These are phyloP conservation scores for Apiospora arundinis DNA, from an alignment of 2,329 filamentous ascomycete species.

Conservation along the genomic window DNA sequence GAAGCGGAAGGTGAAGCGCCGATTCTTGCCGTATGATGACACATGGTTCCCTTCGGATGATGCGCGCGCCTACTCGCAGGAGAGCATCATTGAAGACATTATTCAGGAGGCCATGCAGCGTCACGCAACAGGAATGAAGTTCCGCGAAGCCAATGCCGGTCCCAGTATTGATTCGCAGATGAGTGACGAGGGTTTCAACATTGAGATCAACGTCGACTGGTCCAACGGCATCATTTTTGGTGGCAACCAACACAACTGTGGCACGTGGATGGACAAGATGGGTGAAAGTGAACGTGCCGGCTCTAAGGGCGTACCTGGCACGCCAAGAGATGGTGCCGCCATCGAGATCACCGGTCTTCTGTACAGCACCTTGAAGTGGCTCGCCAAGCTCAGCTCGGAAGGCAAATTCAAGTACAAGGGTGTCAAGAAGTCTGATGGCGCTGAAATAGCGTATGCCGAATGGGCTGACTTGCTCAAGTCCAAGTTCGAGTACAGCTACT, in stretches of 20 bases:
- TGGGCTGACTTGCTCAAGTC: constrained; percentile 83
- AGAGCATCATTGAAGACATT: constrained; percentile 84
- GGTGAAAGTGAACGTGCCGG: constrained; percentile 92
- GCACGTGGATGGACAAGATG: constrained; percentile 99
- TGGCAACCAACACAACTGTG: constrained; percentile 92
- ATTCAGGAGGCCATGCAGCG: constrained; percentile 93
- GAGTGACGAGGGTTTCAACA: constrained; percentile 89
- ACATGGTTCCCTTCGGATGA: constrained; percentile 90
- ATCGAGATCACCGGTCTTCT: constrained; percentile 93
- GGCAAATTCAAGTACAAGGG: constrained; percentile 76
- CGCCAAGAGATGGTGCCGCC: constrained; percentile 94
- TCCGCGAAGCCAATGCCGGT: constrained; percentile 93
- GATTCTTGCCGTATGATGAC: constrained; percentile 95
- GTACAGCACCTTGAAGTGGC: constrained; percentile 88
- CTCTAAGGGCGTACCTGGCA: constrained; percentile 92
- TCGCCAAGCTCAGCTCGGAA: constrained; percentile 68
- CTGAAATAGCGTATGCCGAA: constrained; percentile 70
- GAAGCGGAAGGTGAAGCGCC: constrained; percentile 76
- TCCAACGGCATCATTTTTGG: constrained; percentile 89
- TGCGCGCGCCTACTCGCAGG: constrained; percentile 80
- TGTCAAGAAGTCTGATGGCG: constrained; percentile 70
- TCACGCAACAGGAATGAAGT: constrained; percentile 89
- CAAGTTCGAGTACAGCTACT: constrained; percentile 94
- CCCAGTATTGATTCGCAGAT: constrained; percentile 90
- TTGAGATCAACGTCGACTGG: constrained; percentile 92